phyloP scores from a whole-genome alignment of 768 basidiomycete species.

The Favolaschia claudopus region DNA sequence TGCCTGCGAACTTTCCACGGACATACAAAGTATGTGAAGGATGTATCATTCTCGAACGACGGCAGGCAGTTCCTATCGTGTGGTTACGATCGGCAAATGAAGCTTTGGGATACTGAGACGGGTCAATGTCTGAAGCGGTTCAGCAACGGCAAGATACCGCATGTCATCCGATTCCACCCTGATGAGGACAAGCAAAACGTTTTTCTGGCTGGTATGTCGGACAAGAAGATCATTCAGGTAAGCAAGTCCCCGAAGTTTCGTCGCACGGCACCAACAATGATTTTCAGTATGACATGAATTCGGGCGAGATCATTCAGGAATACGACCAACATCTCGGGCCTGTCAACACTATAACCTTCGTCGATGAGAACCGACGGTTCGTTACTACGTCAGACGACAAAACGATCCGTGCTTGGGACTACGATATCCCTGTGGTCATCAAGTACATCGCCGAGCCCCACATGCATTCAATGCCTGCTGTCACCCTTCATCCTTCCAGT shows the following conservation, averaged over 20 bases:
- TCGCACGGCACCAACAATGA: background rate
- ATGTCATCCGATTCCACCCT: slow-evolving; percentile 94
- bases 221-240: slow-evolving; percentile 99
- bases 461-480: slow-evolving; percentile 99
- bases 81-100: slow-evolving; percentile 96
- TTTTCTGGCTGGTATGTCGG: slow-evolving; percentile 98
- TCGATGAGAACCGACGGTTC: slow-evolving; percentile 97
- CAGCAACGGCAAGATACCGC: slow-evolving; percentile 97
- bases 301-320: slow-evolving; percentile 95
- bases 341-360: slow-evolving; percentile 98
- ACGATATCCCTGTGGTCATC: slow-evolving; percentile 98
- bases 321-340: slow-evolving; percentile 99
- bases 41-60: slow-evolving; percentile 94
- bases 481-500: slow-evolving; percentile 96
- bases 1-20: slow-evolving; percentile 97
- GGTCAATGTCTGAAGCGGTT: slow-evolving; percentile 97
- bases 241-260: slow-evolving; percentile 33
- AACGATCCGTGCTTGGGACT: slow-evolving; percentile 99
- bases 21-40: slow-evolving; percentile 95
- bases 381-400: slow-evolving; percentile 99
- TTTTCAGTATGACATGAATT: slow-evolving; percentile 91
- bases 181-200: slow-evolving; percentile 96
- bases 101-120: slow-evolving; percentile 99
- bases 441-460: slow-evolving; percentile 99
- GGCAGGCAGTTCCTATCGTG: slow-evolving; percentile 91